Evolutionary conservation across 345 rosid species (phyloP).

Genomic region (Rhizophora apiculata): DNA sequence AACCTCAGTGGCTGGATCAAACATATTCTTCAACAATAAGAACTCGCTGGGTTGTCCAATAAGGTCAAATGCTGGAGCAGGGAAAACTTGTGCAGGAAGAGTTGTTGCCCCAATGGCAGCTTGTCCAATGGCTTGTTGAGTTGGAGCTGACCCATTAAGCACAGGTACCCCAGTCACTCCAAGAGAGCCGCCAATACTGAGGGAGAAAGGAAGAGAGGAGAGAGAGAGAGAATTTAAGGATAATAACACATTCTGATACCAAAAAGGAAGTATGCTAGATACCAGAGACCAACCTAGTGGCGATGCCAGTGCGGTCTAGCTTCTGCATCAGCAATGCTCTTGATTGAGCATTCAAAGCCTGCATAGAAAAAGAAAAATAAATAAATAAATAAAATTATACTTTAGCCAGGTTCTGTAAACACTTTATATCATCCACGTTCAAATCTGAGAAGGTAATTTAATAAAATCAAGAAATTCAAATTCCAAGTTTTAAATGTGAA

Average conservation of each 20-base stretch:
- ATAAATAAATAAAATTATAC: neutral
- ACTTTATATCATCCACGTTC: neutral
- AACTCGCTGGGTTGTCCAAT: constrained; percentile 85
- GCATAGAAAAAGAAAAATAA: constrained; percentile 8
- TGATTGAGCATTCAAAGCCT: constrained; percentile 89
- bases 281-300: constrained; percentile 53
- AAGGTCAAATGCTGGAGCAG: constrained; percentile 48
- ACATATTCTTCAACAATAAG: constrained; percentile 83
- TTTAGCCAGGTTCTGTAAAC: constrained; percentile 1
- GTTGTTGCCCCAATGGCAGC: constrained; percentile 47
- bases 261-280: neutral
- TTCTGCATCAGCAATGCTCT: constrained; percentile 84
- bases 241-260: neutral
- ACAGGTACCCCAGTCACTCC: constrained; percentile 74
- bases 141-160: constrained; percentile 55
- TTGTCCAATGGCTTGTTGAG: constrained; percentile 49
- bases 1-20: constrained; percentile 92
- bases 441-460: neutral
- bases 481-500: too few relatives aligned
- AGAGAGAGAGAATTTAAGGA: constrained; percentile 3
- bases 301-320: constrained; percentile 84
- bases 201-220: constrained; percentile 4
- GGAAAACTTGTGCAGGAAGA: constrained; percentile 49
- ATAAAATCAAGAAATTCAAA: too few relatives aligned
- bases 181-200: constrained; percentile 63